Evolutionary conservation across 768 basidiomycete species (phyloP).

Genomic region (Calvatia gigantea): DNA sequence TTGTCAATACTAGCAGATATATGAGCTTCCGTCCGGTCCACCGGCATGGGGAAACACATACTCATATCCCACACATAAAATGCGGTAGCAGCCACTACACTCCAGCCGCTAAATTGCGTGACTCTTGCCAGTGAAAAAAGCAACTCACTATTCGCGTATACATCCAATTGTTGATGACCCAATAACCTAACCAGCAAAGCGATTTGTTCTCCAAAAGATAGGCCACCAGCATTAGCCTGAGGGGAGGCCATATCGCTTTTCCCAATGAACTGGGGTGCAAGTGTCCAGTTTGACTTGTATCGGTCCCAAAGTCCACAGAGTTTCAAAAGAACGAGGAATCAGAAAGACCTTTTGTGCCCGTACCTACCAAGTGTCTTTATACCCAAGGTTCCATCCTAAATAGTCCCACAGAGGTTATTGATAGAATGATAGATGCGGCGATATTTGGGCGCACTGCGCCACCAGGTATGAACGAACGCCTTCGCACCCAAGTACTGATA

Average conservation of each 20-base stretch:
- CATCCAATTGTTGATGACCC: background rate
- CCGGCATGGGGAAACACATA: background rate
- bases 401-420: too few relatives aligned
- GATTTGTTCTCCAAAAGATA: background rate
- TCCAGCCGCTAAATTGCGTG: background rate
- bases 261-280: background rate
- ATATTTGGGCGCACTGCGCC: too few relatives aligned
- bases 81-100: background rate
- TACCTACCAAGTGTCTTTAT: too few relatives aligned
- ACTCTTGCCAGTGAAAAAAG: background rate
- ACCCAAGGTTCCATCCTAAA: too few relatives aligned
- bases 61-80: constrained; percentile 2
- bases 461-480: too few relatives aligned
- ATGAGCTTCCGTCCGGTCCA: background rate
- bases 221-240: background rate
- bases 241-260: background rate
- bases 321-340: too few relatives aligned
- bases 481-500: too few relatives aligned
- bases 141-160: background rate
- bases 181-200: background rate
- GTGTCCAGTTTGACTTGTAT: too few relatives aligned
- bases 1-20: background rate
- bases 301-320: too few relatives aligned
- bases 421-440: too few relatives aligned
- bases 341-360: too few relatives aligned